phyloP scores from a whole-genome alignment of 2,329 filamentous ascomycete species.

The Apiospora saccharicola region DNA sequence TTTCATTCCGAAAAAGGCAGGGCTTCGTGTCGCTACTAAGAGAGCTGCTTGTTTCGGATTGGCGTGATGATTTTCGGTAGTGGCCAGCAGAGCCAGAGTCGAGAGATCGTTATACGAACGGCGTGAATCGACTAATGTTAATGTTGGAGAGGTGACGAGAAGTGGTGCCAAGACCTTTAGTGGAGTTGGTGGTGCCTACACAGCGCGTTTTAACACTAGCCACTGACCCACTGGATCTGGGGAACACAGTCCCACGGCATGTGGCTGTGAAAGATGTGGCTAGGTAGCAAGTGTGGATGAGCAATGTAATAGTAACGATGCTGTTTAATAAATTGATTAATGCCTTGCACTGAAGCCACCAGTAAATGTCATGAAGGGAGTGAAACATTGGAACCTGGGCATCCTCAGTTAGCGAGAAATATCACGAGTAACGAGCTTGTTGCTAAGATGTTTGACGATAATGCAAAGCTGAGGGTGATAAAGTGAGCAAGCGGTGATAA shows the following conservation, averaged over 20 bases:
- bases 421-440: neutral
- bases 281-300: neutral
- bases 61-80: neutral
- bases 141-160: conserved; percentile 21
- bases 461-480: neutral
- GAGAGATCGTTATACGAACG: conserved; percentile 9
- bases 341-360: neutral
- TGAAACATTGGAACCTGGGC: neutral
- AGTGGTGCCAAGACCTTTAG: conserved; percentile 14
- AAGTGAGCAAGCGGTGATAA: neutral
- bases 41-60: neutral
- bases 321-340: neutral
- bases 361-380: neutral
- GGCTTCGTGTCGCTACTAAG: neutral
- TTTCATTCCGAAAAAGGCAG: neutral
- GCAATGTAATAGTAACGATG: too few relatives aligned
- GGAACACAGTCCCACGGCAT: neutral
- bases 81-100: conserved; percentile 1
- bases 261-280: neutral
- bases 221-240: conserved; percentile 11
- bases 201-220: conserved; percentile 3
- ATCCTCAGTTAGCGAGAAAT: neutral
- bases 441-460: neutral
- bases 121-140: conserved; percentile 8
- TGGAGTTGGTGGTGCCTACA: neutral